Percentiles rank a stretch among this genome's conserved stretches.
phyloP scores from a whole-genome alignment of 176 grass and related monocot species.

The Olyra latifolia region DNA sequence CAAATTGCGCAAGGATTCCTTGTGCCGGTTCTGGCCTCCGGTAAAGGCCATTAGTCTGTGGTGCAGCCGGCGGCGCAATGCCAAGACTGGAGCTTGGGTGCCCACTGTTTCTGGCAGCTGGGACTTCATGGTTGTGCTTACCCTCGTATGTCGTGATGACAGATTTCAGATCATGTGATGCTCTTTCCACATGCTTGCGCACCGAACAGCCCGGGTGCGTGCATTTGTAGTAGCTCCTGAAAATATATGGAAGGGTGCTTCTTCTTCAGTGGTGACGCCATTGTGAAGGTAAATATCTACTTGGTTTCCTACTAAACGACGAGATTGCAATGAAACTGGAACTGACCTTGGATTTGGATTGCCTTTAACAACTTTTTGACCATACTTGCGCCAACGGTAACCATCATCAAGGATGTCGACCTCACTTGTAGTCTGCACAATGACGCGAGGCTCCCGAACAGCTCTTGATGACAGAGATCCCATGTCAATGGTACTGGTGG shows the following conservation, averaged over 20 bases:
- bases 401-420: slow-evolving; percentile 94
- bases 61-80: background rate
- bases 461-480: slow-evolving; percentile 57
- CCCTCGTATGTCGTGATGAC: slow-evolving; percentile 91
- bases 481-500: slow-evolving; percentile 49
- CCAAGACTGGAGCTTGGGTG: slow-evolving; percentile 28
- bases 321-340: background rate
- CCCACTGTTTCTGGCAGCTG: slow-evolving; percentile 55
- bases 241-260: background rate
- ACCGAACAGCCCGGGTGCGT: slow-evolving; percentile 40
- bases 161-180: slow-evolving; percentile 83
- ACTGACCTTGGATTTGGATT: slow-evolving; percentile 94
- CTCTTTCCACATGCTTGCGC: slow-evolving; percentile 76
- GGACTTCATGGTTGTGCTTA: slow-evolving; percentile 88
- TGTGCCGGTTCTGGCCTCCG: slow-evolving; percentile 20
- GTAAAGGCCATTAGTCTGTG: slow-evolving; percentile 22
- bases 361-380: slow-evolving; percentile 94
- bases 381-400: slow-evolving; percentile 97
- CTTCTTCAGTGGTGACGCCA: background rate
- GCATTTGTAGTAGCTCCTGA: slow-evolving; percentile 76
- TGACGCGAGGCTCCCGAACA: slow-evolving; percentile 69
- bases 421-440: slow-evolving; percentile 87
- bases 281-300: background rate
- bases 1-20: slow-evolving; percentile 7
- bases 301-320: background rate